Evolutionary conservation across 2,329 filamentous ascomycete genomes (phyloP).

Genomic region (Anisogramma anomala): DNA sequence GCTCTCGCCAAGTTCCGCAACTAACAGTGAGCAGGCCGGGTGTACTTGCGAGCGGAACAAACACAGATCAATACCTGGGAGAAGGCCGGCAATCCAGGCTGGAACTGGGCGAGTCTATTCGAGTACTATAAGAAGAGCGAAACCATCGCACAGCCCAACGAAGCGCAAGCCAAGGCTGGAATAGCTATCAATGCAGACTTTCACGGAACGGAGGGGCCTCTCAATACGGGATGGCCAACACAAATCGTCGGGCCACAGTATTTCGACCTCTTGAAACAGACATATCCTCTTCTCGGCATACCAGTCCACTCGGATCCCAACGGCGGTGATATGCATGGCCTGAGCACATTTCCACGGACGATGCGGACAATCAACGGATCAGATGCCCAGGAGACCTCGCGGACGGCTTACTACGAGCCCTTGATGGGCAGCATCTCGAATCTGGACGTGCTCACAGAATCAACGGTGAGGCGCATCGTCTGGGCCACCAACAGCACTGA

Average conservation of each 20-base stretch:
- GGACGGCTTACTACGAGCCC: constrained; percentile 5
- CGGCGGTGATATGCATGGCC: neutral
- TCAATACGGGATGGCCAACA: neutral
- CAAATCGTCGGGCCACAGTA: neutral
- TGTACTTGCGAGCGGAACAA: neutral
- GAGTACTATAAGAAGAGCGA: constrained; percentile 20
- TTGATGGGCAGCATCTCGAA: constrained; percentile 2
- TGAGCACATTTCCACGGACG: neutral
- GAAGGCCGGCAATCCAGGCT: neutral
- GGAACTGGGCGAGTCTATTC: constrained; percentile 1
- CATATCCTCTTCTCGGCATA: neutral
- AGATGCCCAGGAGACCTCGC: neutral
- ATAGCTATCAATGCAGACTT: too few relatives aligned
- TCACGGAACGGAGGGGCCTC: neutral
- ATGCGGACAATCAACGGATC: neutral
- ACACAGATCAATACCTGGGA: neutral
- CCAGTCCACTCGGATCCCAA: neutral
- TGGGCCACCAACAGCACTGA: neutral
- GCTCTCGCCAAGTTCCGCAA: neutral
- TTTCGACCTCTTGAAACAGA: neutral
- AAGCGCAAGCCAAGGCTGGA: neutral
- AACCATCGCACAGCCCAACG: constrained; percentile 27
- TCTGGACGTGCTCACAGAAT: constrained; percentile 5
- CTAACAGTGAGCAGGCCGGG: neutral
- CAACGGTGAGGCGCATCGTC: constrained; percentile 3